phyloP scores from a whole-genome alignment of 2,329 filamentous ascomycete genomes.

The Dactylonectria estremocensis region DNA sequence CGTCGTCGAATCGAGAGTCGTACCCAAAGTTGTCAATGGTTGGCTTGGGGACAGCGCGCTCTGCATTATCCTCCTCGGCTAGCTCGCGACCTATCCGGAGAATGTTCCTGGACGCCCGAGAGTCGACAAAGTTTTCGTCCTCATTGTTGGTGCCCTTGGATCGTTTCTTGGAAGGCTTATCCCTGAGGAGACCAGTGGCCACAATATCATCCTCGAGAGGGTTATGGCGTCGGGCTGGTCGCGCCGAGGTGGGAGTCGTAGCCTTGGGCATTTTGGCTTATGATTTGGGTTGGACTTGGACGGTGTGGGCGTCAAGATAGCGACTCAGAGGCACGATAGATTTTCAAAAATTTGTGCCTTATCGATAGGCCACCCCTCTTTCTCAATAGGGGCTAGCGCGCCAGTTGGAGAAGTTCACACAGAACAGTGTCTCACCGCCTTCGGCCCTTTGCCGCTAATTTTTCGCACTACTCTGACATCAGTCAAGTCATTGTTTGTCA shows the following conservation, averaged over 20 bases:
- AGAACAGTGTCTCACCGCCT: conserved; percentile 51
- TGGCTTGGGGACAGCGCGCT: conserved; percentile 58
- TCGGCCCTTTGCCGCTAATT: conserved; percentile 29
- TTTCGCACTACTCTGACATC: neutral
- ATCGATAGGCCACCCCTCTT: conserved; percentile 59
- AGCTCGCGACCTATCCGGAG: conserved; percentile 91
- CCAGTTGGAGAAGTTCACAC: neutral
- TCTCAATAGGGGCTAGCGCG: conserved; percentile 48
- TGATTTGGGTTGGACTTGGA: conserved; percentile 38
- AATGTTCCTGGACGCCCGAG: conserved; percentile 90
- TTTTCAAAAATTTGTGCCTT: conserved; percentile 57
- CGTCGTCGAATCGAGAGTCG: conserved; percentile 79
- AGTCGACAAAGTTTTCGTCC: conserved; percentile 83
- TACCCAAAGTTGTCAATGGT: conserved; percentile 79
- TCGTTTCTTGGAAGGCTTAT: conserved; percentile 81
- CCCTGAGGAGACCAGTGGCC: conserved; percentile 78
- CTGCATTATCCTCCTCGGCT: conserved; percentile 79
- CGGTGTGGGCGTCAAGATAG: conserved; percentile 48
- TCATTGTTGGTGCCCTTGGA: conserved; percentile 73
- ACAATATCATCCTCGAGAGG: conserved; percentile 91
- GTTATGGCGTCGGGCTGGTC: conserved; percentile 82
- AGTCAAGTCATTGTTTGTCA: neutral
- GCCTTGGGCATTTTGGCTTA: conserved; percentile 82
- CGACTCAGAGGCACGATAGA: conserved; percentile 34
- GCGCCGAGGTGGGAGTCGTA: conserved; percentile 69